Conservation (phyloP, 495 filamentous ascomycete genomes). For the Tuber umbilicatum region DNA sequence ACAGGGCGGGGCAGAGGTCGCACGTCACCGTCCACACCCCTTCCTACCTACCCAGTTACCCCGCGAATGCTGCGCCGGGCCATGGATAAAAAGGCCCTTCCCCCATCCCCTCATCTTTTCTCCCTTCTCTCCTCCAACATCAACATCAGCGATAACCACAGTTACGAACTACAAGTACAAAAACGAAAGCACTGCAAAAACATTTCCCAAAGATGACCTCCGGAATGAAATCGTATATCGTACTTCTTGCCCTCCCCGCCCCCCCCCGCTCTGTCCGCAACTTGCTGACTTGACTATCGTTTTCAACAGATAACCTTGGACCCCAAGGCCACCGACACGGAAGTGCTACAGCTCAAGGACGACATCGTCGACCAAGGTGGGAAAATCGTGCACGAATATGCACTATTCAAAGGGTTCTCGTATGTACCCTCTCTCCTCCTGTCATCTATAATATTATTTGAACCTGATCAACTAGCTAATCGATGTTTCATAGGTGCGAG, state of each 20-base stretch:
- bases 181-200: slow-evolving; percentile 1
- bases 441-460: background rate
- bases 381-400: slow-evolving; percentile 73
- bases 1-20: background rate
- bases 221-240: slow-evolving; percentile 19
- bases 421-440: slow-evolving; percentile 48
- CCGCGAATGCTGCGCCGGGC: slow-evolving; percentile 7
- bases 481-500: slow-evolving; percentile 55
- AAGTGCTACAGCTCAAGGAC: slow-evolving; percentile 72
- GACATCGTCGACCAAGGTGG: slow-evolving; percentile 64
- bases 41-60: background rate
- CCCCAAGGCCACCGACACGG: slow-evolving; percentile 52
- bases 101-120: background rate
- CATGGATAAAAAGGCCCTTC: slow-evolving; percentile 22
- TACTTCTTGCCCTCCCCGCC: slow-evolving; percentile 1
- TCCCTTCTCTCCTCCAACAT: slow-evolving; percentile 7
- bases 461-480: background rate
- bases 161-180: background rate
- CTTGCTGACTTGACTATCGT: slow-evolving; percentile 6
- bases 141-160: background rate
- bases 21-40: background rate
- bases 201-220: background rate
- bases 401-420: slow-evolving; percentile 84
- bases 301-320: slow-evolving; percentile 70
- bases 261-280: slow-evolving; percentile 9